Evolutionary conservation across 768 basidiomycete species (phyloP).

Genomic region (Calocera cornea): DNA sequence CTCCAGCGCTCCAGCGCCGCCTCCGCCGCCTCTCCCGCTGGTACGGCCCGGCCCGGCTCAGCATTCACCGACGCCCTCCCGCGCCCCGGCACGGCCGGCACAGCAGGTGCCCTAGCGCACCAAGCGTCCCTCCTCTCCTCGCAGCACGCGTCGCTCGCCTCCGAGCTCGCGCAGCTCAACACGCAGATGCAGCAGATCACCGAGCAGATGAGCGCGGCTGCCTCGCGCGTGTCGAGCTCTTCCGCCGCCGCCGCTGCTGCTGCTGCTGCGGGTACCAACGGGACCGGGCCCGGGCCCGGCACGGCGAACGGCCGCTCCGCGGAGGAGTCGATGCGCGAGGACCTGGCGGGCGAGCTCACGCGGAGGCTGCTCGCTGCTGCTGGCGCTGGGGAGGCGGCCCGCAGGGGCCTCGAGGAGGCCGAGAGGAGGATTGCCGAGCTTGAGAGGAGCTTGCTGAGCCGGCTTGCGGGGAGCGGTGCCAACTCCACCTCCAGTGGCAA

Average conservation of each 20-base stretch:
- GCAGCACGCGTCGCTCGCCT: background rate
- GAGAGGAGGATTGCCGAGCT: background rate
- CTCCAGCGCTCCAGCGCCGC: background rate
- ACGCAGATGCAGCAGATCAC: background rate
- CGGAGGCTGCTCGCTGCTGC: background rate
- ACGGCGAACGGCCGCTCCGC: background rate
- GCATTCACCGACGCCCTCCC: background rate
- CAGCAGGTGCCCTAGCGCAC: background rate
- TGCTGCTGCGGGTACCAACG: no score
- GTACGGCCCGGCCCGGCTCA: background rate
- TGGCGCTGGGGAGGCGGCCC: constrained; percentile 2
- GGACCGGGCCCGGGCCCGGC: no score
- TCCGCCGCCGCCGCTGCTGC: no score
- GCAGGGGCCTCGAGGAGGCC: background rate
- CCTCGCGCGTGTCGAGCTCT: no score
- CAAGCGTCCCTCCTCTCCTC: background rate
- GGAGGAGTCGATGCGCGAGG: background rate
- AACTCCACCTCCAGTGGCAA: background rate
- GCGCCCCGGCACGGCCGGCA: background rate
- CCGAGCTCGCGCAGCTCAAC: background rate
- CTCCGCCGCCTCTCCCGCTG: background rate
- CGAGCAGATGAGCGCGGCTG: background rate
- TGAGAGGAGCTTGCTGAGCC: background rate
- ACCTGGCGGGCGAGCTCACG: background rate
- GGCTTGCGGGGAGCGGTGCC: background rate